Percentiles rank a stretch among this genome's conserved stretches.
Evolutionary conservation across 164 flowering plant species (phyloP).

Genomic region (Sextonia rubra): DNA sequence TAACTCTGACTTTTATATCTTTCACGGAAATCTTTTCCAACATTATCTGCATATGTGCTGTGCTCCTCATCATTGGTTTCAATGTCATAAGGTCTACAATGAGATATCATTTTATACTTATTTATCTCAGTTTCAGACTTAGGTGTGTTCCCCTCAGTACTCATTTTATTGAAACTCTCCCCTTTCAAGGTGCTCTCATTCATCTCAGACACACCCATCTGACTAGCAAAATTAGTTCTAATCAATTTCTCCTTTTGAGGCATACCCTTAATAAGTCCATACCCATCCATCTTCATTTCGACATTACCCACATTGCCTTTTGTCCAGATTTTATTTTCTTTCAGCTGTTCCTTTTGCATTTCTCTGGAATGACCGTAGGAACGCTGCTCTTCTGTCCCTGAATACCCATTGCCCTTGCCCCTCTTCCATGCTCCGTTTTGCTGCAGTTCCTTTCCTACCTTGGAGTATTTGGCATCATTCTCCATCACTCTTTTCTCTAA

Average conservation of each 20-base stretch:
- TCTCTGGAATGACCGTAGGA: neutral
- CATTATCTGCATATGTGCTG: neutral
- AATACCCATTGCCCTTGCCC: constrained; percentile 4
- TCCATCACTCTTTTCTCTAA: neutral
- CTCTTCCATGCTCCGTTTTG: constrained; percentile 10
- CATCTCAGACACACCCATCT: neutral
- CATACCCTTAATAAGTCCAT: neutral
- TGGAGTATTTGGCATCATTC: neutral
- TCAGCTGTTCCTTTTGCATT: constrained; percentile 9
- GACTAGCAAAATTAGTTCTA: neutral
- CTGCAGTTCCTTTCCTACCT: neutral
- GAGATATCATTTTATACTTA: neutral
- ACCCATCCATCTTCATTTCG: constrained; percentile 1
- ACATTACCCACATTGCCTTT: neutral
- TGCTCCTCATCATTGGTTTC: neutral
- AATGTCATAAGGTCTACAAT: neutral
- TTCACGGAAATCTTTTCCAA: neutral
- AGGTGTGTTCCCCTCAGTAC: constrained; percentile 2
- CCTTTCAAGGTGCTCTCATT: neutral
- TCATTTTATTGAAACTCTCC: neutral
- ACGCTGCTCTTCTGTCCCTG: neutral
- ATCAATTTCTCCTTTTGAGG: neutral
- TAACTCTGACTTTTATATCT: constrained; percentile 5
- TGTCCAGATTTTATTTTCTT: constrained; percentile 1
- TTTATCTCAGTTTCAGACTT: neutral